Conservation (phyloP, 1,139 yeast species). For the Eremothecium gossypii region DNA sequence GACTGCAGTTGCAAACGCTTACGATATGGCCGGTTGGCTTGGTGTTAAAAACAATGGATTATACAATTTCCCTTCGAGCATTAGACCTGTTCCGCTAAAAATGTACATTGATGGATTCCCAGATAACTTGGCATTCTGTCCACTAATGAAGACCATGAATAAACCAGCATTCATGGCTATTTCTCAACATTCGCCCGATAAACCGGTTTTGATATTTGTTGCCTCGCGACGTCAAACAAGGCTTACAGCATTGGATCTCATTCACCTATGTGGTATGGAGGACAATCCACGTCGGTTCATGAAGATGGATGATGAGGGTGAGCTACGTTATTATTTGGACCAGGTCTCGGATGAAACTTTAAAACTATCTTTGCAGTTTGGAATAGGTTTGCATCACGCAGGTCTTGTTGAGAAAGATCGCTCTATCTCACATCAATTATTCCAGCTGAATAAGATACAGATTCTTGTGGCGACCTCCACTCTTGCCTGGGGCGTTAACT, state of each 20-base stretch:
- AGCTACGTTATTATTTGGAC: slow-evolving; percentile 51
- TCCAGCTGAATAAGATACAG: slow-evolving; percentile 80
- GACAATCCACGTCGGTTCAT: slow-evolving; percentile 84
- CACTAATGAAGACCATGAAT: slow-evolving; percentile 96
- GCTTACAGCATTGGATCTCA: slow-evolving; percentile 84
- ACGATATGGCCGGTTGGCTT: slow-evolving; percentile 97
- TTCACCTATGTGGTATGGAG: slow-evolving; percentile 91
- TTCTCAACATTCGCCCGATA: slow-evolving; percentile 85
- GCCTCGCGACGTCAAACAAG: slow-evolving; percentile 97
- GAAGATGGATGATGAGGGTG: slow-evolving; percentile 61
- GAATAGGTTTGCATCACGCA: slow-evolving; percentile 96
- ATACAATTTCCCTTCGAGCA: slow-evolving; percentile 90
- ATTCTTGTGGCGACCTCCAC: slow-evolving; percentile 91
- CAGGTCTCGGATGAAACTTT: slow-evolving; percentile 85
- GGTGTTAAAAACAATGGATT: slow-evolving; percentile 75
- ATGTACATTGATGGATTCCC: slow-evolving; percentile 98
- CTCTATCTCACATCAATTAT: slow-evolving; percentile 73
- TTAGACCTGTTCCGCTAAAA: slow-evolving; percentile 93
- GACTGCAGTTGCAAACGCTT: slow-evolving; percentile 95
- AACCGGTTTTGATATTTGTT: slow-evolving; percentile 90
- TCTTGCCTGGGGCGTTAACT: slow-evolving; percentile 60
- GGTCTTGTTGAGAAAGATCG: slow-evolving; percentile 91
- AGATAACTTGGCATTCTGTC: slow-evolving; percentile 87
- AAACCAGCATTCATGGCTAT: slow-evolving; percentile 96
- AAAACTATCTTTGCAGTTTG: slow-evolving; percentile 77